These are phyloP conservation scores for Kazachstania martiniae DNA, from an alignment of 805 yeast species.

Conservation along the genomic window DNA sequence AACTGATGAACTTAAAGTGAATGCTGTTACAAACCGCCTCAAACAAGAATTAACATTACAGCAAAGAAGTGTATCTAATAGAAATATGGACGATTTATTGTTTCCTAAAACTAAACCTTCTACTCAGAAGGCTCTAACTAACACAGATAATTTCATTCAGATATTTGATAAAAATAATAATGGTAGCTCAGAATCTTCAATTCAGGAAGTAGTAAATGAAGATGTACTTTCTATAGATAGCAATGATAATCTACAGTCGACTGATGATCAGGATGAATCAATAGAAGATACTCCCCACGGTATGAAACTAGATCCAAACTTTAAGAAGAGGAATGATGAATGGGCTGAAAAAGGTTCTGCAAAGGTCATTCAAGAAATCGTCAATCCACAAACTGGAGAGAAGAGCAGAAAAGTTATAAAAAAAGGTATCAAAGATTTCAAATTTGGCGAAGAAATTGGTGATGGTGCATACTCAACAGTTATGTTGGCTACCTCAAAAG, in stretches of 20 bases:
- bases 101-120: constrained; percentile 6
- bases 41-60: too few relatives aligned
- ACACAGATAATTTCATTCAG: constrained; percentile 24
- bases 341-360: constrained; percentile 58
- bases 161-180: constrained; percentile 7
- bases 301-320: constrained; percentile 12
- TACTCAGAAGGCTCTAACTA: constrained; percentile 22
- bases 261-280: not conserved
- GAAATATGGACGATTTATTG: constrained; percentile 11
- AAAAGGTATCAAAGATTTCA: constrained; percentile 69
- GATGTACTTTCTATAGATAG: constrained; percentile 2
- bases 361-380: constrained; percentile 34
- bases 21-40: not conserved
- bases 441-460: constrained; percentile 80
- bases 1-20: too few relatives aligned
- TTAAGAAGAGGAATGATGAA: constrained; percentile 28
- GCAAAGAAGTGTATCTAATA: constrained; percentile 17
- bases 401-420: constrained; percentile 39
- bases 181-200: not conserved
- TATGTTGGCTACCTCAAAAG: constrained; percentile 70
- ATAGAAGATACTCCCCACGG: constrained; percentile 7
- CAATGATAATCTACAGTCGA: not conserved
- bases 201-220: not conserved
- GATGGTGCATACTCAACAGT: constrained; percentile 97
- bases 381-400: constrained; percentile 38